These are phyloP conservation scores for Fomitopsis pulvina DNA, from an alignment of 768 basidiomycete species.

Conservation along the genomic window DNA sequence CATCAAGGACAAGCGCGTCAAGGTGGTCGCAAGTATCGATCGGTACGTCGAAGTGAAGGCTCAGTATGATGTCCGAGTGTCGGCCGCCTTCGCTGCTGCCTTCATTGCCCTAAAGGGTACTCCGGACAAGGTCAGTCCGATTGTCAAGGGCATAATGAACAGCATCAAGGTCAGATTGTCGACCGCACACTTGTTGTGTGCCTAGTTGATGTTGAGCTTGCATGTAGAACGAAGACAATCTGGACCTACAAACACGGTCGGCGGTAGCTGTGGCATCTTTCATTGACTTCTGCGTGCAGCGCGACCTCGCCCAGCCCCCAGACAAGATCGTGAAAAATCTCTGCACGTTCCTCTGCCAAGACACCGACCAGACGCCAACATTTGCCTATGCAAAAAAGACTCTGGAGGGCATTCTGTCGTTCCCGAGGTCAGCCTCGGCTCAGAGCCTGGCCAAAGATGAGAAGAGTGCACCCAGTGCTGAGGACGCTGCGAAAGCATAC, in stretches of 20 bases:
- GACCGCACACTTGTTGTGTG: not conserved
- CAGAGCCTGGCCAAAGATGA: slow-evolving; percentile 33
- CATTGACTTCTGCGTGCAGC: slow-evolving; percentile 74
- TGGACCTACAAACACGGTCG: slow-evolving; percentile 82
- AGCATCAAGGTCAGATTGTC: slow-evolving; percentile 77
- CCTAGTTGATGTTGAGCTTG: not conserved
- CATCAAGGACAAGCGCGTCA: slow-evolving; percentile 70
- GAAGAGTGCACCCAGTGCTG: slow-evolving; percentile 36
- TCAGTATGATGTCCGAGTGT: slow-evolving; percentile 81
- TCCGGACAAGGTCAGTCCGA: slow-evolving; percentile 91
- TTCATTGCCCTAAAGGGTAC: slow-evolving; percentile 82
- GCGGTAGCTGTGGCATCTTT: slow-evolving; percentile 84
- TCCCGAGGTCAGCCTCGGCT: slow-evolving; percentile 40
- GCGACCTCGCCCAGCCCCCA: slow-evolving; percentile 73
- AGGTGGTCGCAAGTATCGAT: slow-evolving; percentile 64
- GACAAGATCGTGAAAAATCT: slow-evolving; percentile 98
- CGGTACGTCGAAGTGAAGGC: slow-evolving; percentile 78
- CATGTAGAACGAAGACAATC: slow-evolving; percentile 75
- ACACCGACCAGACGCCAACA: slow-evolving; percentile 82
- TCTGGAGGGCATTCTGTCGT: slow-evolving; percentile 72
- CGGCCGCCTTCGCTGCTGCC: slow-evolving; percentile 85
- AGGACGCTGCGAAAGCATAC: slow-evolving; percentile 56
- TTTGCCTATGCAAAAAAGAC: slow-evolving; percentile 63
- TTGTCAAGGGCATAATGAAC: slow-evolving; percentile 96
- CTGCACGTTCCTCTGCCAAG: slow-evolving; percentile 93